A percentile compares a stretch with the other conserved stretches of the same genome.
phyloP scores from a whole-genome alignment of 1,284 basidiomycete genomes.

The Hypsizygus ulmarius region DNA sequence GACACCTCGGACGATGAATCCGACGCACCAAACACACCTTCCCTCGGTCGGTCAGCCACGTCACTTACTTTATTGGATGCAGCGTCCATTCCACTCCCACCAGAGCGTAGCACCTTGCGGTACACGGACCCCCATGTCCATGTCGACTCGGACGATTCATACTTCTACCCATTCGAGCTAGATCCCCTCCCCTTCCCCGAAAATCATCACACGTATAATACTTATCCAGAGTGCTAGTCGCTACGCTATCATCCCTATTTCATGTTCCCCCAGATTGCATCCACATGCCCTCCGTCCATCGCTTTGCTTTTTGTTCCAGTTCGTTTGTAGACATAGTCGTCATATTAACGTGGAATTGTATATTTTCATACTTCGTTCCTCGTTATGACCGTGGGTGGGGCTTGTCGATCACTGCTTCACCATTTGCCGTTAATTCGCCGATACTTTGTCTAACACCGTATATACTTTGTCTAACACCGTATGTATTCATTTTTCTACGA shows the following conservation, averaged over 20 bases:
- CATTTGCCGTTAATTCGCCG: not conserved
- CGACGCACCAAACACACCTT: conserved; percentile 63
- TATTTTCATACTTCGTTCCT: conserved; percentile 1
- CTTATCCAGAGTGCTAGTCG: conserved; percentile 63
- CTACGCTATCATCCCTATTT: conserved; percentile 32
- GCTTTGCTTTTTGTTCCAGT: conserved; percentile 7
- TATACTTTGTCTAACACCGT: no score
- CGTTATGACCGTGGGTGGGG: not conserved
- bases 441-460: conserved; percentile 1
- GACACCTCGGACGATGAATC: conserved; percentile 82
- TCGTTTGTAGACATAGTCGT: conserved; percentile 14
- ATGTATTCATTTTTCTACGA: conserved; percentile 2
- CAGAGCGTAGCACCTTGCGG: conserved; percentile 46
- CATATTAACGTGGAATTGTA: conserved; percentile 9
- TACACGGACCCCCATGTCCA: conserved; percentile 55
- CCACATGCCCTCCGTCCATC: conserved; percentile 10
- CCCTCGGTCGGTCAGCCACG: conserved; percentile 47
- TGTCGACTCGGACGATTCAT: conserved; percentile 54
- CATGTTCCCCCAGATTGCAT: conserved; percentile 10
- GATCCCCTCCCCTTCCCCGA: conserved; percentile 67
- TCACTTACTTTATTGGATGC: conserved; percentile 47
- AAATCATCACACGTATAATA: conserved; percentile 45
- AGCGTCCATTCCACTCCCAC: conserved; percentile 47
- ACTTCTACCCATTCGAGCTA: conserved; percentile 61
- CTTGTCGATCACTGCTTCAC: conserved; percentile 11